Percentiles rank a stretch among this genome's conserved stretches.
These are phyloP conservation scores for Protomyces pachydermus DNA, from an alignment of 1,139 yeast species.

Conservation along the genomic window DNA sequence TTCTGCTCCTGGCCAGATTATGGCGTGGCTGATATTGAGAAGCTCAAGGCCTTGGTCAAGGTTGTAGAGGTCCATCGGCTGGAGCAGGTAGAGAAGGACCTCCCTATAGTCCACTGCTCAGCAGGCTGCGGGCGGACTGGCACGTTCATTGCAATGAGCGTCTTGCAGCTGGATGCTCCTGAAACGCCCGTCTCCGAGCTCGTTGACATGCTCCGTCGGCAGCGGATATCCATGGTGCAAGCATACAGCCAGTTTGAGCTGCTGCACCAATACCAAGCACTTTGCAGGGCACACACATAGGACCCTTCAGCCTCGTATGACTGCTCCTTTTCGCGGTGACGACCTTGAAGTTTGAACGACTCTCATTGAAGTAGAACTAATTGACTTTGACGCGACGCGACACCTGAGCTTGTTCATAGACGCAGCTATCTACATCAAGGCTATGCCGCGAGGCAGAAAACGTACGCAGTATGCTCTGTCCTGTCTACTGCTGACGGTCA, in stretches of 20 bases:
- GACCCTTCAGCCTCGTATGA: too few species aligned
- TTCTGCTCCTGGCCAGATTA: slow-evolving; percentile 39
- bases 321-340: too few species aligned
- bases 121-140: slow-evolving; percentile 87
- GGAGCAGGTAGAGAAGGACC: slow-evolving; percentile 32
- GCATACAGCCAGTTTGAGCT: slow-evolving; percentile 28
- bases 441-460: too few species aligned
- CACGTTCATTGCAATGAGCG: slow-evolving; percentile 66
- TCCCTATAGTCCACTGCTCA: slow-evolving; percentile 63
- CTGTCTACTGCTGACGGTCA: background rate
- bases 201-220: slow-evolving; percentile 17
- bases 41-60: slow-evolving; percentile 42
- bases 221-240: slow-evolving; percentile 26
- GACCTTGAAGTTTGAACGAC: too few species aligned
- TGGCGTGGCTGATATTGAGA: slow-evolving; percentile 38
- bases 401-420: too few species aligned
- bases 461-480: too few species aligned
- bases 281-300: background rate
- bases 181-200: background rate
- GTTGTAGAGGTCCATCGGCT: slow-evolving; percentile 37
- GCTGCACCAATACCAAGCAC: background rate
- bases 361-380: too few species aligned
- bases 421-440: too few species aligned
- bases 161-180: slow-evolving; percentile 39
- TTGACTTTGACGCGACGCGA: too few species aligned